Conservation (phyloP, 23 red algal genomes). For the Gracilaria caudata region DNA sequence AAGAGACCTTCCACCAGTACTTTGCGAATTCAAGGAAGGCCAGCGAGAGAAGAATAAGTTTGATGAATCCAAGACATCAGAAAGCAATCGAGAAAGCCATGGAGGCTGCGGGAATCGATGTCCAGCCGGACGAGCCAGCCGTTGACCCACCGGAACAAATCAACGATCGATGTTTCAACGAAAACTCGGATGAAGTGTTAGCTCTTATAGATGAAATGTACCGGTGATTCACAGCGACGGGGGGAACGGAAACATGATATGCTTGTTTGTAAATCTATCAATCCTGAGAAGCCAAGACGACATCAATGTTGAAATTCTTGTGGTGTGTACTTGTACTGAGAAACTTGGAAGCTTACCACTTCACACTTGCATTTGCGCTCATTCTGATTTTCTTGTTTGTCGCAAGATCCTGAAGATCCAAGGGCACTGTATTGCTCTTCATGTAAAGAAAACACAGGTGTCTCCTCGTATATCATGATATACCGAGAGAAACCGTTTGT, state of each 20-base stretch:
- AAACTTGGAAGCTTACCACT: not conserved
- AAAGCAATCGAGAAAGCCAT: conserved; percentile 54
- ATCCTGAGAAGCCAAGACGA: not conserved
- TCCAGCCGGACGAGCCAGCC: conserved; percentile 9
- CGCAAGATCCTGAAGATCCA: not conserved
- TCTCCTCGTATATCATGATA: not conserved
- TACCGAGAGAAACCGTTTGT: no score
- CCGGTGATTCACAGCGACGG: conserved; percentile 17
- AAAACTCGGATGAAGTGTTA: conserved; percentile 49
- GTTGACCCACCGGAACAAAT: conserved; percentile 64
- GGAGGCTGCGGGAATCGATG: conserved; percentile 42
- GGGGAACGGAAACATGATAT: not conserved
- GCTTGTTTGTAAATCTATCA: conserved; percentile 15
- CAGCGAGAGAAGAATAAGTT: conserved; percentile 33
- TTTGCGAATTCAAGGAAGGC: conserved; percentile 6
- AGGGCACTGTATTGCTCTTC: not conserved
- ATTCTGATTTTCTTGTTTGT: conserved; percentile 39
- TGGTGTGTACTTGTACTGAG: not conserved
- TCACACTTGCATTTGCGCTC: conserved; percentile 15
- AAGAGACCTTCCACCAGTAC: conserved; percentile 52
- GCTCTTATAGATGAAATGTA: conserved; percentile 68
- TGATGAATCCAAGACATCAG: conserved; percentile 70
- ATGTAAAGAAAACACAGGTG: not conserved
- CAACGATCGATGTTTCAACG: conserved; percentile 55
- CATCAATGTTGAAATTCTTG: not conserved